A percentile compares a stretch with the other conserved stretches of the same genome.
Evolutionary conservation across 257 asterid species (phyloP).

Genomic region (Plantago major): DNA sequence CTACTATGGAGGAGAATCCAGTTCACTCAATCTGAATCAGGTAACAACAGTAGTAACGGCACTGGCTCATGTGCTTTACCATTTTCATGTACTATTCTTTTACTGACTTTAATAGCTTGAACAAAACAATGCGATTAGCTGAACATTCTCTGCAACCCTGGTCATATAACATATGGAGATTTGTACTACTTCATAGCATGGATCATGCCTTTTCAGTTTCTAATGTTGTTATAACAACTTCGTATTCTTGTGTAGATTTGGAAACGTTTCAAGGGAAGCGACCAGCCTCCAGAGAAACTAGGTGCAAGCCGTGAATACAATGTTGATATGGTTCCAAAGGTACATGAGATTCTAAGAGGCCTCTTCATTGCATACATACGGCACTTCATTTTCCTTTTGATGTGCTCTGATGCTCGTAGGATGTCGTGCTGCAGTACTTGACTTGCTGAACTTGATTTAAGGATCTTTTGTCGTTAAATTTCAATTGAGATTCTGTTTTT

Average conservation of each 20-base stretch:
- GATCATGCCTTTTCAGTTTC: background rate
- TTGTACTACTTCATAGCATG: background rate
- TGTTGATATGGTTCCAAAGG: conserved; percentile 98
- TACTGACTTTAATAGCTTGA: background rate
- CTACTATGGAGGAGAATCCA: conserved; percentile 93
- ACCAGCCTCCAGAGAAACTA: conserved; percentile 58
- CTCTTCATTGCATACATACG: too few species aligned
- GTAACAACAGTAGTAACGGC: conserved; percentile 25
- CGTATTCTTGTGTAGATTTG: conserved; percentile 54
- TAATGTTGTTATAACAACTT: conserved; percentile 1
- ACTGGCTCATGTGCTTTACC: background rate
- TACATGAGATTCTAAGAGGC: conserved; percentile 8
- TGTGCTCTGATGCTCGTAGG: too few species aligned
- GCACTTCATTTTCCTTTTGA: too few species aligned
- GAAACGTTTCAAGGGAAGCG: conserved; percentile 91
- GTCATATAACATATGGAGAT: background rate
- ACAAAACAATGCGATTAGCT: background rate
- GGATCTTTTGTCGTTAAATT: background rate
- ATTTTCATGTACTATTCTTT: background rate
- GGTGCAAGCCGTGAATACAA: conserved; percentile 95
- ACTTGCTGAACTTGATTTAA: background rate
- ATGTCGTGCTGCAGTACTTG: too few species aligned
- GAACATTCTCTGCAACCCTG: background rate
- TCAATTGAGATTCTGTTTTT: background rate
- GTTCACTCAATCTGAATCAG: conserved; percentile 82